These are phyloP conservation scores for Penicillium lividum DNA, from an alignment of 495 filamentous ascomycete species.

Conservation along the genomic window DNA sequence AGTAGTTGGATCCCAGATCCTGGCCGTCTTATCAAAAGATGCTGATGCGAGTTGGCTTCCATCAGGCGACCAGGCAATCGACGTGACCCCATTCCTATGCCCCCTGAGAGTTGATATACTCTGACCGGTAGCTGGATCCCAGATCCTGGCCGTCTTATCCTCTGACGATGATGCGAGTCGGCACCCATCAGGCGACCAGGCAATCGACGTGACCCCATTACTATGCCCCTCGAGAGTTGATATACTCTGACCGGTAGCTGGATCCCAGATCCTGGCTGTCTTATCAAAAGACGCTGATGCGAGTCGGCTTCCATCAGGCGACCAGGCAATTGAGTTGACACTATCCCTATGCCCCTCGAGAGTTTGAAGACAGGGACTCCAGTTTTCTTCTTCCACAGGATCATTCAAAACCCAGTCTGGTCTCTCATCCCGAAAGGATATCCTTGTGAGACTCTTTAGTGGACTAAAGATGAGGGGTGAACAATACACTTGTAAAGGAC, in stretches of 20 bases:
- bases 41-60: conserved; percentile 6
- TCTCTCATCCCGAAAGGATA: conserved; percentile 16
- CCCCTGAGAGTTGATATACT: neutral
- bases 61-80: conserved; percentile 5
- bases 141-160: too few relatives aligned
- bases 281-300: too few relatives aligned
- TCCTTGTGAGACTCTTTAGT: conserved; percentile 23
- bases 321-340: too few relatives aligned
- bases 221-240: conserved; percentile 3
- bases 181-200: too few relatives aligned
- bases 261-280: conserved; percentile 10
- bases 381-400: conserved; percentile 16
- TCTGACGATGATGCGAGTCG: too few relatives aligned
- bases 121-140: conserved; percentile 11
- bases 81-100: neutral
- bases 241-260: neutral
- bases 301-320: conserved; percentile 11
- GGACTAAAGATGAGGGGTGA: conserved; percentile 37
- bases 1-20: conserved; percentile 10
- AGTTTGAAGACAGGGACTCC: conserved; percentile 19
- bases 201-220: neutral
- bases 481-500: conserved; percentile 33
- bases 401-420: conserved; percentile 20
- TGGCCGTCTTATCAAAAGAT: conserved; percentile 2
- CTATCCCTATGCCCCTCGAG: too few relatives aligned